Conservation (phyloP, 106 monocot genomes). For the Ottelia alismoides region DNA sequence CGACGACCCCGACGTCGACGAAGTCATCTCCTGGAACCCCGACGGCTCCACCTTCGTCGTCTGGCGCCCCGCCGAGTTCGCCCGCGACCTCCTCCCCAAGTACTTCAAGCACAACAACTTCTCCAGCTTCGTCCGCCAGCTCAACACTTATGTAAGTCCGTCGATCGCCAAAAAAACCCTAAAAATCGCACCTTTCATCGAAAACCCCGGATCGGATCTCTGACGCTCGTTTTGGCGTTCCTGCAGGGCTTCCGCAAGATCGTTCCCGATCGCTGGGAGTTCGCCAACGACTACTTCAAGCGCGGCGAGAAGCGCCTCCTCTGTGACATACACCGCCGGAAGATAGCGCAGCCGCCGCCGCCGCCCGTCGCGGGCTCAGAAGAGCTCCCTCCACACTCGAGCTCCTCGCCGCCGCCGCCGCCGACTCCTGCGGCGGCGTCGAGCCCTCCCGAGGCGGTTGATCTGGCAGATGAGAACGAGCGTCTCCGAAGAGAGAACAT, state of each 20-base stretch:
- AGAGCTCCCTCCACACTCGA: neutral
- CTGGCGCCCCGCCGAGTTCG: slow-evolving; percentile 87
- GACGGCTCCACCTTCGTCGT: slow-evolving; percentile 80
- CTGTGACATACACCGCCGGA: neutral
- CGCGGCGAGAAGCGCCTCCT: neutral
- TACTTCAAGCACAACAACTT: slow-evolving; percentile 98
- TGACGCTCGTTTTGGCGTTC: too few relatives aligned
- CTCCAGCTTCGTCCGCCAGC: too few relatives aligned
- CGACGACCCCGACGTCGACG: slow-evolving; percentile 59
- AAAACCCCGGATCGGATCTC: too few relatives aligned
- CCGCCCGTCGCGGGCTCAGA: neutral
- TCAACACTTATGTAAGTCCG: too few relatives aligned
- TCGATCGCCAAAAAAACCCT: too few relatives aligned
- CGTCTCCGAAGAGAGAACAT: slow-evolving; percentile 31
- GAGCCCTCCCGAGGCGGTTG: neutral
- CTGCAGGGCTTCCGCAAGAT: neutral
- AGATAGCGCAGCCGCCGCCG: too few relatives aligned
- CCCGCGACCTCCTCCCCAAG: slow-evolving; percentile 69
- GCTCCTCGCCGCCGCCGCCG: neutral
- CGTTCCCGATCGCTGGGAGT: too few relatives aligned
- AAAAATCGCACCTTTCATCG: too few relatives aligned
- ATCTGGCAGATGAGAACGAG: slow-evolving; percentile 32
- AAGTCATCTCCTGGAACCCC: slow-evolving; percentile 83
- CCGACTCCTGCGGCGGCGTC: neutral
- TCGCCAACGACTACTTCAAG: neutral